Percentiles rank a stretch among this genome's conserved stretches.
Evolutionary conservation across 2,329 filamentous ascomycete genomes (phyloP).

Genomic region (Calycina marina): DNA sequence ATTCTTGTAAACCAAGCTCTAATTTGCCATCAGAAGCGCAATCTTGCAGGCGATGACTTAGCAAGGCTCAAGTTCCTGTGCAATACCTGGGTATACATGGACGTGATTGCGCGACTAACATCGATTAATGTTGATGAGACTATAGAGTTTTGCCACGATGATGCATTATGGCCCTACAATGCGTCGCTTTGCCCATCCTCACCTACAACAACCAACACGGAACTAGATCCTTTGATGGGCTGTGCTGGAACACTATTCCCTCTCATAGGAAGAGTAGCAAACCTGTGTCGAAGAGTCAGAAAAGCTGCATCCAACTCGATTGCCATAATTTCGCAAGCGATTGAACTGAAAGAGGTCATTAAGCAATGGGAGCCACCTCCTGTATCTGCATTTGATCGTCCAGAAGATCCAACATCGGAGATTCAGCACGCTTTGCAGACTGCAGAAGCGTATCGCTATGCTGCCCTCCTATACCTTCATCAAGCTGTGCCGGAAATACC

Average conservation of each 20-base stretch:
- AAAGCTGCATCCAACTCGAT: constrained; percentile 37
- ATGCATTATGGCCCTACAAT: constrained; percentile 27
- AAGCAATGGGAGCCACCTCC: constrained; percentile 46
- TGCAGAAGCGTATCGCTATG: constrained; percentile 52
- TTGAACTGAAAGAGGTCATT: constrained; percentile 43
- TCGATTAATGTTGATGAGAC: constrained; percentile 36
- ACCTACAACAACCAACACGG: constrained; percentile 25
- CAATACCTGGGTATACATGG: constrained; percentile 63
- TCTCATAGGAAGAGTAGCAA: constrained; percentile 49
- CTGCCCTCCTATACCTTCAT: constrained; percentile 50
- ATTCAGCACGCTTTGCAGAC: constrained; percentile 52
- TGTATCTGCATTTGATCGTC: constrained; percentile 35
- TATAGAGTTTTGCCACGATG: constrained; percentile 32
- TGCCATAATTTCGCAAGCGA: constrained; percentile 44
- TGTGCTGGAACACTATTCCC: constrained; percentile 54
- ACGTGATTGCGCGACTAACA: constrained; percentile 55
- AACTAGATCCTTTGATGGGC: constrained; percentile 59
- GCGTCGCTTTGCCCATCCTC: constrained; percentile 22
- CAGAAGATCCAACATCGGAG: constrained; percentile 47
- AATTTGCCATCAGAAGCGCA: constrained; percentile 28
- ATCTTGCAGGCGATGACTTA: constrained; percentile 31
- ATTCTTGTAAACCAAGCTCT: constrained; percentile 46
- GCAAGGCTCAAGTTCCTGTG: constrained; percentile 49
- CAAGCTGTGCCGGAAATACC: constrained; percentile 56
- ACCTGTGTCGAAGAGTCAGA: constrained; percentile 47